phyloP scores from a whole-genome alignment of 2,329 filamentous ascomycete genomes.

The Aureobasidium sp. region DNA sequence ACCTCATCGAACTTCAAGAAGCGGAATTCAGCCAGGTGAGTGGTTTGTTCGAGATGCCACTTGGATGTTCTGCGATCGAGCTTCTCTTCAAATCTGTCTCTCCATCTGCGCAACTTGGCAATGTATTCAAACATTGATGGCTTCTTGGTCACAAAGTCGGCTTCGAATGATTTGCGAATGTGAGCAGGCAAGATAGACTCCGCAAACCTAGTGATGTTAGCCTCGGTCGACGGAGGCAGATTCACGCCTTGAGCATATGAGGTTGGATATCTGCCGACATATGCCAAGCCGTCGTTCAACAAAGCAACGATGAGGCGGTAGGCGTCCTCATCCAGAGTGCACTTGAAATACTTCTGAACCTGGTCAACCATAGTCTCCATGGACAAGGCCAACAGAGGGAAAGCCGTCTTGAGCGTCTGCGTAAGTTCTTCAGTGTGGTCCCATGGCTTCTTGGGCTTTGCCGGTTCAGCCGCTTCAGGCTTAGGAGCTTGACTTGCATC shows the following conservation, averaged over 20 bases:
- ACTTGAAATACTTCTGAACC: constrained; percentile 98
- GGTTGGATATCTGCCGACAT: constrained; percentile 78
- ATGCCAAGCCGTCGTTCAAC: constrained; percentile 88
- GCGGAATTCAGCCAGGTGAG: constrained; percentile 87
- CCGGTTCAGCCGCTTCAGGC: constrained; percentile 32
- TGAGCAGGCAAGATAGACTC: constrained; percentile 92
- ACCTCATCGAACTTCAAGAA: constrained; percentile 99
- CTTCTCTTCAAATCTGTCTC: constrained; percentile 96
- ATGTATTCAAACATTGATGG: constrained; percentile 99
- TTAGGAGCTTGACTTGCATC: constrained; percentile 22
- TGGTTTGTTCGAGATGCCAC: constrained; percentile 75
- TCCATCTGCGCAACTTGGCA: constrained; percentile 89
- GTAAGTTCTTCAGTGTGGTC: constrained; percentile 95
- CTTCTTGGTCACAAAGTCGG: constrained; percentile 92
- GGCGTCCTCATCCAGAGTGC: constrained; percentile 94
- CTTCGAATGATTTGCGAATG: constrained; percentile 92
- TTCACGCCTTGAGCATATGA: constrained; percentile 89
- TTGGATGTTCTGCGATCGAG: constrained; percentile 73
- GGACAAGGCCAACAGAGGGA: constrained; percentile 86
- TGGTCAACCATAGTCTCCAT: constrained; percentile 99
- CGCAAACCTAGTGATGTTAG: constrained; percentile 92
- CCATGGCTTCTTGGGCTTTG: constrained; percentile 72
- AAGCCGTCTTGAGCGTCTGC: constrained; percentile 90
- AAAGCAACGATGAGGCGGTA: constrained; percentile 96
- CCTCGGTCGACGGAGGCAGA: constrained; percentile 80